phyloP scores from a whole-genome alignment of 306 rosid species.

The Argentina anserina region DNA sequence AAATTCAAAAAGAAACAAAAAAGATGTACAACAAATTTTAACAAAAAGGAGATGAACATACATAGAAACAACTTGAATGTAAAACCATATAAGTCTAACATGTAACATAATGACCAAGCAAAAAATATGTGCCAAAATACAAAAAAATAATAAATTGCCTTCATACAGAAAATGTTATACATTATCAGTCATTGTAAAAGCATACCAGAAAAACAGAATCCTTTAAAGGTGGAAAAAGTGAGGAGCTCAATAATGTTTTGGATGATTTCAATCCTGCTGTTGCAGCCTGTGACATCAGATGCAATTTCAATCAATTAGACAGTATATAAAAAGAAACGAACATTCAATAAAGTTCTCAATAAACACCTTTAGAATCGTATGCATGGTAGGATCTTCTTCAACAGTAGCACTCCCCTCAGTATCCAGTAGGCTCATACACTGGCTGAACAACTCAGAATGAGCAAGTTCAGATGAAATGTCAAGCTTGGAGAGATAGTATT shows the following conservation, averaged over 20 bases:
- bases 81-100: not conserved
- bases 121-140: not conserved
- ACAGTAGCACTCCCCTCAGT: slow-evolving; percentile 34
- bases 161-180: not conserved
- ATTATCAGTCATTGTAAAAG: slow-evolving; percentile 5
- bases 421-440: slow-evolving; percentile 57
- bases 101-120: not conserved
- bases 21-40: too few relatives aligned
- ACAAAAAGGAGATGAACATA: not conserved
- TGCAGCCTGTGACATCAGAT: slow-evolving; percentile 52
- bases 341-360: not conserved
- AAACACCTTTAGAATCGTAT: slow-evolving; percentile 55
- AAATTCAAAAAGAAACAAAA: too few relatives aligned
- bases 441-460: slow-evolving; percentile 59
- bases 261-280: slow-evolving; percentile 46
- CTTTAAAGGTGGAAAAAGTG: slow-evolving; percentile 60
- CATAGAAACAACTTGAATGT: not conserved
- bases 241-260: slow-evolving; percentile 30
- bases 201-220: slow-evolving; percentile 71
- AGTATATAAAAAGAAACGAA: not conserved
- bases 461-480: slow-evolving; percentile 72
- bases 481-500: slow-evolving; percentile 82
- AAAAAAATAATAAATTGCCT: not conserved
- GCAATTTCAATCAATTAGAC: slow-evolving; percentile 8
- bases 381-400: slow-evolving; percentile 43